Base-by-base conservation (phyloP, 768 basidiomycete genomes). In the Mycena kentingensis region DNA sequence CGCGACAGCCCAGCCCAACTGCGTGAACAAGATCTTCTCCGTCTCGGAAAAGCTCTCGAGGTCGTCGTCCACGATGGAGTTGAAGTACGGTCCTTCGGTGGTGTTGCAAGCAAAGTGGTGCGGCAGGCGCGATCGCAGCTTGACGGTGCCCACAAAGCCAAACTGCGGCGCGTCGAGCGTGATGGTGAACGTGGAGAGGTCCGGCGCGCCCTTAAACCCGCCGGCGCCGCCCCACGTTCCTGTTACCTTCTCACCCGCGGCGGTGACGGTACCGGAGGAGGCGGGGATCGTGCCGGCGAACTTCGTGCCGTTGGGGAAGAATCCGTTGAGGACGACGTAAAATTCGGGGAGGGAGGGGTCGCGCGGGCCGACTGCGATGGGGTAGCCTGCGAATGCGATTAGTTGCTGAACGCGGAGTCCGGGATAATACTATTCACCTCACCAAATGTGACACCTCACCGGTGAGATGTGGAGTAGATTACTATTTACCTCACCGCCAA, bases 31-130 rank as follows among this genome's bases (percentile, higher is more conserved):
- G 29, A 61, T 50, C 27, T 49, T 43, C 46, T 65, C 64, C 24
- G 45, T 29, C 3, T 55, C 51, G 28, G 43, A 57, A 21, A 65
- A 51, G 15, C 22, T 27, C 29, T 49, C 37, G n/a, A n/a, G n/a
- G n/a, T 37, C 52, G 27, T 18, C 27, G 21, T 54, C 42, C 18
- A 54, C 42, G 13, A 52, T 31, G 24, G 26, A 36, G 12, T 38
- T 38, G 47, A 66, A 66, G 49, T 59, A 61, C 8, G 65, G 57
- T 19, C 39, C 36, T 21, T 51, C 24, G 47, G 53, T 63, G n/a
- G 55, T 55, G 49, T 65, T 62, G 49, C 63, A 65, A 1, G 54
- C 63, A 34, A 57, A 62, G 49, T 63, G 64, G 24, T 53, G 44
- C 18, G 51, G 52, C 7, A 42, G 57, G 31, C 56, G 52, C 39